Evolutionary conservation across 106 monocot genomes (phyloP), one percentile per base, ranked within the genome.

Genomic region (Platanthera guangdongensis): DNA sequence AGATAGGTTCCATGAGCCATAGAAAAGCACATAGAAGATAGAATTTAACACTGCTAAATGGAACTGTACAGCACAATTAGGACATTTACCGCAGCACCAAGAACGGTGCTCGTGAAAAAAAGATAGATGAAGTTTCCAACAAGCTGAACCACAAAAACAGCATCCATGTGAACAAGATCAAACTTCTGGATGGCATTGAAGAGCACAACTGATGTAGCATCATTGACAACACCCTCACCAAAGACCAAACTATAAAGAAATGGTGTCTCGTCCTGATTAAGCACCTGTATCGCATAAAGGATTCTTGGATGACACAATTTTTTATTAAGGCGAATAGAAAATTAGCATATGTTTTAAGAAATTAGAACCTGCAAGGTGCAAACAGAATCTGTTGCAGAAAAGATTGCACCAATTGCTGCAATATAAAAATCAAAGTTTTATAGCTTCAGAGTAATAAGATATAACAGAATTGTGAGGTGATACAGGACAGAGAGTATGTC

Each of bases 381-480:
- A 78, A 95, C 95, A 84, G 95, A 95, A 80, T 95, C 89, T 70
- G 89, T 95, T 67, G 95, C 95, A 50, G 92, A 89, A 74, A 95
- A 92, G 72, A 95, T 92, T 67, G 95, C 89, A 47, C 95, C 92
- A 80, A 95, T 89, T 50, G 92, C 91, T 95, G 84, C 50, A 87
- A 71, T 74, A 63, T 22, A 75, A 68, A 50, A 25, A 71, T 5
- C 50, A 59, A 65, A 21, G 8, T 49, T 12, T 49, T 76, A 2
- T 65, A 28, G 21, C 19, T 5, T 14, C 39, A 69, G 47, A 70
- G 14, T 70, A 72, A 70, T 11, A 48, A 70, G 15, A 47, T 5
- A 70, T 9, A 70, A 70, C 12, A 70, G 32, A 71, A 70, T 54
- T 18, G 8, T 0, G 1, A 71, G 14, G n/a, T 57, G 52, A 30